A percentile compares a stretch with the other conserved stretches of the same genome.
Evolutionary conservation across 306 rosid genomes (phyloP).

Genomic region (Crotalaria pallida): DNA sequence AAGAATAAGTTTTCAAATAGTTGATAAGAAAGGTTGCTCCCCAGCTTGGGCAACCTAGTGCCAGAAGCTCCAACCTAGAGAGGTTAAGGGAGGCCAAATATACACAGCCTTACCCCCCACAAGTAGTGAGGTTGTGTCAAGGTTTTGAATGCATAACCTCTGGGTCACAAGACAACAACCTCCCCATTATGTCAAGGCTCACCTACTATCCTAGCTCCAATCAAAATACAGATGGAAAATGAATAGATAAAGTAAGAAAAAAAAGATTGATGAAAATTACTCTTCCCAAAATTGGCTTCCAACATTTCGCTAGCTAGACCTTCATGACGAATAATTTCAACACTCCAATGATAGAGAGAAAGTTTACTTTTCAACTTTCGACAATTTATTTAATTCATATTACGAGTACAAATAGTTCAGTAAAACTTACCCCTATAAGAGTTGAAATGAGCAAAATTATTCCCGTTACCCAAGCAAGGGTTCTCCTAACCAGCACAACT

Average conservation of each 20-base stretch:
- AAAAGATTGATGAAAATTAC: background rate
- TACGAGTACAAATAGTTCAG: background rate
- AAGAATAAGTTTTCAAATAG: background rate
- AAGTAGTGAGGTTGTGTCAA: no score
- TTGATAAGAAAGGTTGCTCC: background rate
- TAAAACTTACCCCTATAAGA: slow-evolving; percentile 71
- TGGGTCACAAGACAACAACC: no score
- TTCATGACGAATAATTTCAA: background rate
- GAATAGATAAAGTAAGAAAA: background rate
- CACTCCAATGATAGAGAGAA: background rate
- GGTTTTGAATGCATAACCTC: no score
- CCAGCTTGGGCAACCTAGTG: background rate
- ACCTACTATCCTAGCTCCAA: background rate
- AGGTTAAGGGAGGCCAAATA: no score
- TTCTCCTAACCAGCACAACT: slow-evolving; percentile 65
- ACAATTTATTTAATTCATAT: background rate
- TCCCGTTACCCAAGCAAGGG: slow-evolving; percentile 89
- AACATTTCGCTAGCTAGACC: slow-evolving; percentile 9
- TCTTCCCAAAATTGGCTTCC: background rate
- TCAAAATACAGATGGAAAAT: background rate
- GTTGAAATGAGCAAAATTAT: slow-evolving; percentile 77
- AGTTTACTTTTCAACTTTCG: background rate
- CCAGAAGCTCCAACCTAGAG: no score
- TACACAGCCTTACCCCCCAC: no score
- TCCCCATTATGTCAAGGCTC: no score